Percentiles rank a stretch among this genome's conserved stretches.
Evolutionary conservation across 2,329 filamentous ascomycete species (phyloP).

Genomic region (Colletotrichum coccodes): DNA sequence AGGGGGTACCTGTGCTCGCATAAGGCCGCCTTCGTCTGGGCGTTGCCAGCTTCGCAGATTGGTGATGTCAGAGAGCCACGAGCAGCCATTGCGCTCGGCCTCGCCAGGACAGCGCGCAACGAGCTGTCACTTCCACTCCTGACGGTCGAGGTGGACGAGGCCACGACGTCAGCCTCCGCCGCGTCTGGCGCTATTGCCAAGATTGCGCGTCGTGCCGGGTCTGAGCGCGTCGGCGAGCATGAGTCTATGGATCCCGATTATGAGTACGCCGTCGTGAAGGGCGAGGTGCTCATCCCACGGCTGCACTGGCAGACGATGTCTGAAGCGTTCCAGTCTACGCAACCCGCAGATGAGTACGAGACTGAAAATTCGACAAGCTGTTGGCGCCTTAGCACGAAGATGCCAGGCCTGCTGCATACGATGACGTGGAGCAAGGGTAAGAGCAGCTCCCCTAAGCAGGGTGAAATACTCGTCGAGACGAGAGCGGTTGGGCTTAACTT

Average conservation of each 20-base stretch:
- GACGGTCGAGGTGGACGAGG: slow-evolving; percentile 41
- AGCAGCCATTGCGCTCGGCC: slow-evolving; percentile 40
- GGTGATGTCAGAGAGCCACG: slow-evolving; percentile 38
- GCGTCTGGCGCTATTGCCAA: neutral
- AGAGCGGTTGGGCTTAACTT: slow-evolving; percentile 10
- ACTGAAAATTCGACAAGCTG: neutral
- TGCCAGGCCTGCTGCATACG: neutral
- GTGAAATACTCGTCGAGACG: neutral
- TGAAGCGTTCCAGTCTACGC: too few relatives aligned
- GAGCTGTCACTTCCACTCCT: slow-evolving; percentile 40
- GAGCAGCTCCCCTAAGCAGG: neutral
- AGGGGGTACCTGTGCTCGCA: neutral
- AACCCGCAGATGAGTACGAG: neutral
- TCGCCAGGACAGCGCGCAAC: slow-evolving; percentile 39
- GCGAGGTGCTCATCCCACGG: slow-evolving; percentile 37
- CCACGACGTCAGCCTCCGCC: neutral
- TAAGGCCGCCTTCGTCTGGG: slow-evolving; percentile 39
- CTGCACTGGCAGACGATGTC: neutral
- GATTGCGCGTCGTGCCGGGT: neutral
- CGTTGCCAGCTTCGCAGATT: slow-evolving; percentile 39
- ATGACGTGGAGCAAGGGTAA: neutral
- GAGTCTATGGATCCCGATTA: slow-evolving; percentile 39
- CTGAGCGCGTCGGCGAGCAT: neutral
- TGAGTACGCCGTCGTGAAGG: slow-evolving; percentile 42
- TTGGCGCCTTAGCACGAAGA: neutral